Conservation (phyloP, 441 rosid species). For the Croton laevigatus region DNA sequence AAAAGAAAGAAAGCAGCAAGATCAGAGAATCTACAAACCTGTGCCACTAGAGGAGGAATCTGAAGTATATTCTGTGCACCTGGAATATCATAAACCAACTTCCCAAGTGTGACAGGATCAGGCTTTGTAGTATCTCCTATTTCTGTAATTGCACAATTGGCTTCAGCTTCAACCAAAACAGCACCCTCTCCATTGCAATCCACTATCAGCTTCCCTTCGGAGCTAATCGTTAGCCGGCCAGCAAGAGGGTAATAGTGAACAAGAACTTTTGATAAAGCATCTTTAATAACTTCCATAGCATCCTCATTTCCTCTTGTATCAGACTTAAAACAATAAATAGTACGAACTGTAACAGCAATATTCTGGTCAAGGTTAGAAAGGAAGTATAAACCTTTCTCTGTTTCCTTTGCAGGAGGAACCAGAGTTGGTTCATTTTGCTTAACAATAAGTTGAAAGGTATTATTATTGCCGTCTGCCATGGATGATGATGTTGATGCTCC, state of each 20-base stretch:
- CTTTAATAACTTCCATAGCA: constrained; percentile 50
- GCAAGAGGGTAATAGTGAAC: constrained; percentile 75
- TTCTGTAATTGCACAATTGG: constrained; percentile 48
- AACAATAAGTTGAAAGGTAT: constrained; percentile 37
- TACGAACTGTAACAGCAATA: constrained; percentile 65
- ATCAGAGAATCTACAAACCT: constrained; percentile 42
- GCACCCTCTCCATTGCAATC: constrained; percentile 82
- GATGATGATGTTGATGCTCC: not conserved
- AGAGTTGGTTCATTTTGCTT: constrained; percentile 44
- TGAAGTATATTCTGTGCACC: constrained; percentile 69
- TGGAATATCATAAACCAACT: constrained; percentile 65
- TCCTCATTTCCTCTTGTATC: constrained; percentile 58
- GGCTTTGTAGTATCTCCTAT: constrained; percentile 59
- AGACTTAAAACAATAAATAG: constrained; percentile 74
- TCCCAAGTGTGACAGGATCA: constrained; percentile 65
- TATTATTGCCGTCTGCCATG: constrained; percentile 29
- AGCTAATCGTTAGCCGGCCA: constrained; percentile 63
- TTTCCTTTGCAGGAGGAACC: constrained; percentile 59
- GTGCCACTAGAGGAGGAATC: constrained; percentile 71
- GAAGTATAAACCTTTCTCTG: constrained; percentile 60
- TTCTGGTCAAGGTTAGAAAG: constrained; percentile 86
- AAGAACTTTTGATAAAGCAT: constrained; percentile 63
- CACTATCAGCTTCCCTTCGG: constrained; percentile 70
- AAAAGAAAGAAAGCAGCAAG: not conserved
- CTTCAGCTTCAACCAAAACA: constrained; percentile 82